phyloP scores from a whole-genome alignment of 2,329 filamentous ascomycete genomes.

The Karstenula rhodostoma region DNA sequence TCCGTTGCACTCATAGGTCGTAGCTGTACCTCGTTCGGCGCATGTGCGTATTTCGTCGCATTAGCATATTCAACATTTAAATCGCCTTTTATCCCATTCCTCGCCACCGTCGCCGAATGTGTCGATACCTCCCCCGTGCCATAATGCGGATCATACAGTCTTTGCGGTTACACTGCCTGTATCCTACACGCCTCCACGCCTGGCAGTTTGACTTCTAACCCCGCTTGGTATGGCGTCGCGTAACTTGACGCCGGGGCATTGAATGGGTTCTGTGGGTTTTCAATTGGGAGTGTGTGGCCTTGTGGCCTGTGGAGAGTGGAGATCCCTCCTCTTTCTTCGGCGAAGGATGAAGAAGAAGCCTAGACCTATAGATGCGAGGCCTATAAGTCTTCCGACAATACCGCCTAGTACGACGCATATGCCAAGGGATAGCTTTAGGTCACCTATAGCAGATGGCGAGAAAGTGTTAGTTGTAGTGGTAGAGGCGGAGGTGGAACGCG shows the following conservation, averaged over 20 bases:
- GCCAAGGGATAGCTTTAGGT: background rate
- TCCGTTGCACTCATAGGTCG: background rate
- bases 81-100: background rate
- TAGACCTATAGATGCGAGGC: constrained; percentile 11
- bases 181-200: constrained; percentile 4
- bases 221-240: constrained; percentile 1
- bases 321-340: constrained; percentile 8
- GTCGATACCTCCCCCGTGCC: background rate
- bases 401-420: constrained; percentile 16
- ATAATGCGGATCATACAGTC: constrained; percentile 17
- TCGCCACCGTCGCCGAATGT: background rate
- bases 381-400: constrained; percentile 15
- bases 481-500: background rate
- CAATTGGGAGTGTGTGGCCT: too few relatives aligned
- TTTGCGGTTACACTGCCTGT: constrained; percentile 14
- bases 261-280: constrained; percentile 1
- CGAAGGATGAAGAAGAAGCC: constrained; percentile 13
- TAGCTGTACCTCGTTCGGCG: background rate
- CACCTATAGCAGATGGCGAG: background rate
- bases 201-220: constrained; percentile 12
- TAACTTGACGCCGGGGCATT: constrained; percentile 6
- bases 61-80: too few relatives aligned
- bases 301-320: background rate
- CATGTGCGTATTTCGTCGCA: background rate
- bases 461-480: background rate